Percentiles rank a stretch among this genome's conserved stretches.
These are phyloP conservation scores for Arthrobotrys sinensis DNA, from an alignment of 2,329 filamentous ascomycete species.

Conservation along the genomic window DNA sequence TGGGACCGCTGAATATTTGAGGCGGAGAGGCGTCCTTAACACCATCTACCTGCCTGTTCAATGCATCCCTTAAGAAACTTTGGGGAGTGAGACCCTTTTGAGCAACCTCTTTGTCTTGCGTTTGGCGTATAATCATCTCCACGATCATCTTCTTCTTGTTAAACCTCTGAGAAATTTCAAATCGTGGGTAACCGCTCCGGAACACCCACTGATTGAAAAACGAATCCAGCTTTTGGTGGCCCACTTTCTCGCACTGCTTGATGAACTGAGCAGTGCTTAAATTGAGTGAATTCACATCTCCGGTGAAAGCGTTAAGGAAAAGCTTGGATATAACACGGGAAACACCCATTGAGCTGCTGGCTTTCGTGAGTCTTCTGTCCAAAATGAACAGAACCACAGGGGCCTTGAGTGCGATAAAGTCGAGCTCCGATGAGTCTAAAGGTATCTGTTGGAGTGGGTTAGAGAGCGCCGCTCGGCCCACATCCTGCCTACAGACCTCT, in stretches of 20 bases:
- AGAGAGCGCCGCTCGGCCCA: constrained; percentile 71
- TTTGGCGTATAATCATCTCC: constrained; percentile 89
- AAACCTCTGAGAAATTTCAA: constrained; percentile 88
- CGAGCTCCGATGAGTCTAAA: constrained; percentile 85
- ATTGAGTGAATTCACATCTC: constrained; percentile 79
- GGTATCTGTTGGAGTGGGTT: constrained; percentile 75
- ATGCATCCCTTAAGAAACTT: constrained; percentile 86
- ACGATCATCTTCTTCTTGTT: constrained; percentile 98
- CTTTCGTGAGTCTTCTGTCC: constrained; percentile 90
- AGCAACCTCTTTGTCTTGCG: constrained; percentile 73
- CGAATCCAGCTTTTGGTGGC: constrained; percentile 85
- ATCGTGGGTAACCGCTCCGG: constrained; percentile 88
- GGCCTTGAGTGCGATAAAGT: constrained; percentile 92
- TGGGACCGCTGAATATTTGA: constrained; percentile 83
- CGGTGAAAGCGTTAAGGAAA: constrained; percentile 87
- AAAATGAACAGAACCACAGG: constrained; percentile 93
- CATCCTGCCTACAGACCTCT: constrained; percentile 83
- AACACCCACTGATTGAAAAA: constrained; percentile 97
- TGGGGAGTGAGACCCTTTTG: constrained; percentile 74
- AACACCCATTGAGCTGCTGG: constrained; percentile 85
- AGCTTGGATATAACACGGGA: constrained; percentile 88
- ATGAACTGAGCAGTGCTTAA: constrained; percentile 84
- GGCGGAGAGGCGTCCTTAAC: constrained; percentile 20
- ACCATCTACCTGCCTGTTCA: constrained; percentile 72
- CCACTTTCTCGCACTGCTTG: constrained; percentile 87